Percentiles rank a stretch among this genome's conserved stretches.
Evolutionary conservation across 2,329 filamentous ascomycete species (phyloP).

Genomic region (Paramyrothecium sp.): DNA sequence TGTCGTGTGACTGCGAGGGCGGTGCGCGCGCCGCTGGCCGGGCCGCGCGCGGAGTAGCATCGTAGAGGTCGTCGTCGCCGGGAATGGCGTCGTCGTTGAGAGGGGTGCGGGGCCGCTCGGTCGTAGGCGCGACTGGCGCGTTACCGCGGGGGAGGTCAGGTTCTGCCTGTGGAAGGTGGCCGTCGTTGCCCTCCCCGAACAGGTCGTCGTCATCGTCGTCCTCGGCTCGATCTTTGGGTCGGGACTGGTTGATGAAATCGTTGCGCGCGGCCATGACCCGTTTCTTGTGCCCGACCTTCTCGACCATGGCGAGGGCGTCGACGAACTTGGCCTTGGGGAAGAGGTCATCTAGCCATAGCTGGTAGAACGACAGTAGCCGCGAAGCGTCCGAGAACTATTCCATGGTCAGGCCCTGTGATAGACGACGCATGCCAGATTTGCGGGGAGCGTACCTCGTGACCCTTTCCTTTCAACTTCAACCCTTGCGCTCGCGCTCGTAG

Average conservation of each 20-base stretch:
- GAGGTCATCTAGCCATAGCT: conserved; percentile 94
- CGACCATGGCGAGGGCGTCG: conserved; percentile 85
- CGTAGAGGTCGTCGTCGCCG: conserved; percentile 15
- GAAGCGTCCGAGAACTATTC: conserved; percentile 78
- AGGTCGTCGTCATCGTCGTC: conserved; percentile 22
- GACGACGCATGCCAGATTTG: too few species aligned
- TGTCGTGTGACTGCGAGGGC: conserved; percentile 22
- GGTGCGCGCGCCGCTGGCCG: conserved; percentile 16
- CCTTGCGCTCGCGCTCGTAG: conserved; percentile 69
- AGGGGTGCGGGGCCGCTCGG: conserved; percentile 24
- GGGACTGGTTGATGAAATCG: conserved; percentile 81
- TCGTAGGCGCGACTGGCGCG: conserved; percentile 30
- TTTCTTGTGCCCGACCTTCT: conserved; percentile 88
- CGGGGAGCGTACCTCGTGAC: conserved; percentile 80
- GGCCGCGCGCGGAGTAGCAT: background rate
- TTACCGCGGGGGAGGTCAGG: conserved; percentile 27
- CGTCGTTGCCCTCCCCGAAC: conserved; percentile 13
- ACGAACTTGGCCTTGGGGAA: conserved; percentile 93
- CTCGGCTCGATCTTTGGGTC: conserved; percentile 43
- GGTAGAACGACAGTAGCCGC: conserved; percentile 83
- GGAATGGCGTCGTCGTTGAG: conserved; percentile 14
- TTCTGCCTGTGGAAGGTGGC: conserved; percentile 17
- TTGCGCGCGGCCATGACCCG: conserved; percentile 70
- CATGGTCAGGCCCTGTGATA: background rate
- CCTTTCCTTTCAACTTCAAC: conserved; percentile 86